Conservation (phyloP, 768 basidiomycete species). For the Serendipita indica region DNA sequence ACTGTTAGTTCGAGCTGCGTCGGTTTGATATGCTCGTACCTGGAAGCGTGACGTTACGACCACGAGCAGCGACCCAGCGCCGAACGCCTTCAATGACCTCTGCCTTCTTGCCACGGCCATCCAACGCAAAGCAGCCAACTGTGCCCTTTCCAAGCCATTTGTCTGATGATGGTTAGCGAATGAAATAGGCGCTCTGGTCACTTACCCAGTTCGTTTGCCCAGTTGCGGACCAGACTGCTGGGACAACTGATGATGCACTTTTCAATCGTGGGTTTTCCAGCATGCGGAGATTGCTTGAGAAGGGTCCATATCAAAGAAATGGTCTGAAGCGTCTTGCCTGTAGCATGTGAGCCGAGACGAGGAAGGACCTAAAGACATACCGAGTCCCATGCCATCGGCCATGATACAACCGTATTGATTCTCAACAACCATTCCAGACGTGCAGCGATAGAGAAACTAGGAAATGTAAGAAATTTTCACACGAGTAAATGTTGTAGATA, state of each 20-base stretch:
- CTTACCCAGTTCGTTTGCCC: slow-evolving; percentile 90
- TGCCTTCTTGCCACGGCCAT: slow-evolving; percentile 80
- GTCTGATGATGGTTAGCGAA: slow-evolving; percentile 29
- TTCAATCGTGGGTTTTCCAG: slow-evolving; percentile 78
- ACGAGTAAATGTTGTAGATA: slow-evolving; percentile 23
- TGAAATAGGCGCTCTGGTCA: slow-evolving; percentile 10
- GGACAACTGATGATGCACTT: slow-evolving; percentile 98
- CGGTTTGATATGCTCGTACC: slow-evolving; percentile 32
- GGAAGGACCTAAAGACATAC: slow-evolving; percentile 19
- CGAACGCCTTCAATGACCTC: slow-evolving; percentile 65
- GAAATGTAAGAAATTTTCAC: neutral
- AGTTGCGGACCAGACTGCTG: slow-evolving; percentile 91
- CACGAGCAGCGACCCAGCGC: slow-evolving; percentile 79
- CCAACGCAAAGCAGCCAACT: slow-evolving; percentile 70
- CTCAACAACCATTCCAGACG: slow-evolving; percentile 83
- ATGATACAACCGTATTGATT: slow-evolving; percentile 86
- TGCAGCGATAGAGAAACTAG: slow-evolving; percentile 90
- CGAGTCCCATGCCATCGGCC: slow-evolving; percentile 99
- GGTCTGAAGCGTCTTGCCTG: slow-evolving; percentile 84
- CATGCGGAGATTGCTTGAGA: slow-evolving; percentile 82
- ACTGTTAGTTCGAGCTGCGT: too few species aligned
- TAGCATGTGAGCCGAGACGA: slow-evolving; percentile 4
- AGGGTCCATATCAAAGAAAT: slow-evolving; percentile 92
- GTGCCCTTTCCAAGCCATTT: slow-evolving; percentile 92
- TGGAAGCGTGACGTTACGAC: slow-evolving; percentile 82